Evolutionary conservation across 345 rosid genomes (phyloP).

Genomic region (Arabidopsis arenosa): DNA sequence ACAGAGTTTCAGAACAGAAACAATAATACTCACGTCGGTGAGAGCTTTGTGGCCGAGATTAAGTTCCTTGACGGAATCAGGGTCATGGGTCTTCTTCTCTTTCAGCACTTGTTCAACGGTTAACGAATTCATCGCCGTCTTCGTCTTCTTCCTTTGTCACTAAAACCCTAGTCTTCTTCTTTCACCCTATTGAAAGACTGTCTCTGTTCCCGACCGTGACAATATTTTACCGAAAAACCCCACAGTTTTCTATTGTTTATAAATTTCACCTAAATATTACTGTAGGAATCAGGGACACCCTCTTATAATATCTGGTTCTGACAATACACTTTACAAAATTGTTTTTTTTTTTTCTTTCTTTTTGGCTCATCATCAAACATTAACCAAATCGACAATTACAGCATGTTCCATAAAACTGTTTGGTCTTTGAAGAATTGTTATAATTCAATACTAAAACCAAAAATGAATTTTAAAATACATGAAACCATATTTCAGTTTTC

Average conservation of each 20-base stretch:
- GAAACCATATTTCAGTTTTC: neutral
- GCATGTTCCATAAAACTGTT: too few relatives aligned
- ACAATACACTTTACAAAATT: too few relatives aligned
- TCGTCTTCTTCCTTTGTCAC: slow-evolving; percentile 32
- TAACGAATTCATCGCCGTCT: slow-evolving; percentile 55
- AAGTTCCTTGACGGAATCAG: slow-evolving; percentile 60
- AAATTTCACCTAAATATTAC: neutral
- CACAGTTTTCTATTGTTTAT: neutral
- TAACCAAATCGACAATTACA: too few relatives aligned
- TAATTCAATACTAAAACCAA: neutral
- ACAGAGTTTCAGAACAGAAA: slow-evolving; percentile 13
- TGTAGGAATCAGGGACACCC: neutral
- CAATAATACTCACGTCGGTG: slow-evolving; percentile 57
- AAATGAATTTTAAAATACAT: too few relatives aligned
- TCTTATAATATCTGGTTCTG: neutral
- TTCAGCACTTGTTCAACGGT: slow-evolving; percentile 64
- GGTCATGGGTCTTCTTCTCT: slow-evolving; percentile 58
- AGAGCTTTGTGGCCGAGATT: slow-evolving; percentile 75
- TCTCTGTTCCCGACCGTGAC: slow-evolving; percentile 25
- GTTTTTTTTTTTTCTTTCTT: too few relatives aligned
- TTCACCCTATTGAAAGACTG: slow-evolving; percentile 7
- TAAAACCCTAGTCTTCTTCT: slow-evolving; percentile 36
- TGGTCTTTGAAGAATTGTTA: too few relatives aligned
- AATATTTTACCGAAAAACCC: neutral
- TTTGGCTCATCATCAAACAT: too few relatives aligned